These are phyloP conservation scores for Colletotrichum tanaceti DNA, from an alignment of 2,329 filamentous ascomycete species.

Conservation along the genomic window DNA sequence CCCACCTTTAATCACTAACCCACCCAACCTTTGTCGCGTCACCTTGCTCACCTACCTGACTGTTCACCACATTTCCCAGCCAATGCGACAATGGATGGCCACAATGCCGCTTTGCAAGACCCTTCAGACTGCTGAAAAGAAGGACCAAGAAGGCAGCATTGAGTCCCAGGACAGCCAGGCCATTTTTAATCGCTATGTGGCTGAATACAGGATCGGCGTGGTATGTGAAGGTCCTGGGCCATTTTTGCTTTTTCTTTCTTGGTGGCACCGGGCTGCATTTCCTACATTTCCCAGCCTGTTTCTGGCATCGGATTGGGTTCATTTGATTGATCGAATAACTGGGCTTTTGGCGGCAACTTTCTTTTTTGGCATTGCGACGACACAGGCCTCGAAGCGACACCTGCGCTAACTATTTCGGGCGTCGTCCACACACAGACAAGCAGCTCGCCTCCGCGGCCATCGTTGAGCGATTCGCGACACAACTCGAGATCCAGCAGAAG, in stretches of 20 bases:
- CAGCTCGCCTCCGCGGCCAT: constrained; percentile 36
- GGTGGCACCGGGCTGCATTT: constrained; percentile 11
- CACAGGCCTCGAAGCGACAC: constrained; percentile 26
- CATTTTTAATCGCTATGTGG: constrained; percentile 53
- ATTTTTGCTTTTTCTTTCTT: constrained; percentile 26
- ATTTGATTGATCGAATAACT: constrained; percentile 18
- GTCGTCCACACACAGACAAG: constrained; percentile 32
- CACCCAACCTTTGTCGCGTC: constrained; percentile 9
- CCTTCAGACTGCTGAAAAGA: constrained; percentile 46
- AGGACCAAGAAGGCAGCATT: constrained; percentile 47
- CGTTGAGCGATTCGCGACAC: constrained; percentile 13
- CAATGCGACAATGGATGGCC: constrained; percentile 13
- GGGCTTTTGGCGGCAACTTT: constrained; percentile 5
- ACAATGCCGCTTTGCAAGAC: constrained; percentile 48
- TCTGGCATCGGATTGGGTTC: constrained; percentile 21
- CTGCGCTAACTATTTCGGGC: constrained; percentile 35
- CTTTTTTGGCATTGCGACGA: constrained; percentile 33
- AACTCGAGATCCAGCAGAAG: constrained; percentile 6
- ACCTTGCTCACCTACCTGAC: not conserved
- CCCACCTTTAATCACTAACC: not conserved
- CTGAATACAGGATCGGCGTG: constrained; percentile 53
- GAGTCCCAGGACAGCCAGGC: constrained; percentile 60
- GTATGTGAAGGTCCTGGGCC: constrained; percentile 48
- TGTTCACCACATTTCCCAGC: not conserved
- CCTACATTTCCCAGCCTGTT: constrained; percentile 19